Conservation (phyloP, 2,329 filamentous ascomycete species). For the Colletotrichum sp. region DNA sequence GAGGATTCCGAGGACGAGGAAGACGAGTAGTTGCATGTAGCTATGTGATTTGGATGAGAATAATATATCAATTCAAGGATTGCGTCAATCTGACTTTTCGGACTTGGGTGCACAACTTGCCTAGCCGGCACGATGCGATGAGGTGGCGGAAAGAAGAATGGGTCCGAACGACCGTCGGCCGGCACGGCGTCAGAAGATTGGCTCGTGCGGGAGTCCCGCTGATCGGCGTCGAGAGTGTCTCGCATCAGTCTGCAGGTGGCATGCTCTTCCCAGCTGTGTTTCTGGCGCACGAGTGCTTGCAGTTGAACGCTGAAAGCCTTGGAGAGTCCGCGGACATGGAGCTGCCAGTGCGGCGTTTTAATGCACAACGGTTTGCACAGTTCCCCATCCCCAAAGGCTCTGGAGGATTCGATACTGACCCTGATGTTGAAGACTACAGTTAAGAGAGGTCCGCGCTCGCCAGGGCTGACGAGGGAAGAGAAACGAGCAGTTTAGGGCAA, state of each 20-base stretch:
- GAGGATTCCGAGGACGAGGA: slow-evolving; percentile 41
- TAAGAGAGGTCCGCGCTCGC: neutral
- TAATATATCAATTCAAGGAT: neutral
- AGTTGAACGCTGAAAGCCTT: neutral
- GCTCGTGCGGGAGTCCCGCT: neutral
- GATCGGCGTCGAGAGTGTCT: slow-evolving; percentile 12
- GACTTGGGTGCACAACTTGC: neutral
- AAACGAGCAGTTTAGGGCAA: neutral
- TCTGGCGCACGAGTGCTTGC: neutral
- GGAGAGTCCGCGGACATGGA: neutral
- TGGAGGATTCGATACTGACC: neutral
- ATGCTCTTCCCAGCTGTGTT: slow-evolving; percentile 2
- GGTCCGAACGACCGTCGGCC: neutral
- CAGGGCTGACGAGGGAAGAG: neutral
- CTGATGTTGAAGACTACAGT: neutral
- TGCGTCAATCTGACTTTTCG: neutral
- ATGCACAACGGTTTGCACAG: neutral
- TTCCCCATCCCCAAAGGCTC: neutral
- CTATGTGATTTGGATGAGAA: neutral
- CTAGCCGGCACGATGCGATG: neutral
- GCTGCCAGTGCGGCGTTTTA: neutral
- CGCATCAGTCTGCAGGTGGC: slow-evolving; percentile 8
- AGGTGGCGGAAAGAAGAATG: neutral
- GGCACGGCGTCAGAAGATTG: neutral
- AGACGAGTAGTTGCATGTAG: slow-evolving; percentile 29